These are phyloP conservation scores for Alliaria petiolata DNA, from an alignment of 345 rosid species.

Conservation along the genomic window DNA sequence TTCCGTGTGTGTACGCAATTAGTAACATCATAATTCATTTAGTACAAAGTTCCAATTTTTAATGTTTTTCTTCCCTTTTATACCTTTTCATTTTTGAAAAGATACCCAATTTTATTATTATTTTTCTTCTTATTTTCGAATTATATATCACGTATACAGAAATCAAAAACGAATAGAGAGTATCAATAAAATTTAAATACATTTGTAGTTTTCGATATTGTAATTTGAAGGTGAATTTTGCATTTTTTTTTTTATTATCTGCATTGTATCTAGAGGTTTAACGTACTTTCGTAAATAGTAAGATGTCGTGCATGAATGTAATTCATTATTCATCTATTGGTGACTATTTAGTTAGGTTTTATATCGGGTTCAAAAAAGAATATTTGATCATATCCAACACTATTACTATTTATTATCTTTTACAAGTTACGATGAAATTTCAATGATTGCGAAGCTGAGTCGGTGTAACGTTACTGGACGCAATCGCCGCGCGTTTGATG, in stretches of 20 bases:
- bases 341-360: neutral
- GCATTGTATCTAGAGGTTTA: neutral
- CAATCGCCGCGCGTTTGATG: neutral
- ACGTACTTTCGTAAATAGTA: neutral
- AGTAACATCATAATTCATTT: neutral
- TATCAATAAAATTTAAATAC: too few relatives aligned
- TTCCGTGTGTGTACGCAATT: neutral
- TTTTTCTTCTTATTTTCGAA: too few relatives aligned
- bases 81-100: neutral
- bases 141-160: too few relatives aligned
- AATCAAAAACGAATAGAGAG: too few relatives aligned
- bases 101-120: neutral
- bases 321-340: neutral
- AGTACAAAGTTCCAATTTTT: neutral
- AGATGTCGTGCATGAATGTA: neutral
- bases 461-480: conserved; percentile 2
- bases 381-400: neutral
- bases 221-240: neutral
- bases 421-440: conserved; percentile 6
- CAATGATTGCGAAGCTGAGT: conserved; percentile 15
- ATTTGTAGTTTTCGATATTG: too few relatives aligned
- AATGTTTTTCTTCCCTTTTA: neutral
- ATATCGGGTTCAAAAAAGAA: neutral
- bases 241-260: neutral
- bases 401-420: neutral